phyloP scores from a whole-genome alignment of 371 early-diverging fungal species.

The Syncephalastrum monosporum region DNA sequence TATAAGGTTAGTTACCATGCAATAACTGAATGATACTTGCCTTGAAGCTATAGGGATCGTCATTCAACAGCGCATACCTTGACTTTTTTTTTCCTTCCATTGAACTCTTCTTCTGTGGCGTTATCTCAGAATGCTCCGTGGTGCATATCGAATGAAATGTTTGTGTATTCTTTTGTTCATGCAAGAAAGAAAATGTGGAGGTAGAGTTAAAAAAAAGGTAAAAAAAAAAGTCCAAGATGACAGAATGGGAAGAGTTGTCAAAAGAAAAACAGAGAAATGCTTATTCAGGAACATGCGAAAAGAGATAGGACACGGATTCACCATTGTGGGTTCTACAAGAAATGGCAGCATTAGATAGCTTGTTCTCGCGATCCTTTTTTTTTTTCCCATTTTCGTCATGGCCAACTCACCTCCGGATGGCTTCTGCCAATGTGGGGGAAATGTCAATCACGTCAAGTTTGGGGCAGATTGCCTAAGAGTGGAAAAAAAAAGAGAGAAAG shows the following conservation, averaged over 20 bases:
- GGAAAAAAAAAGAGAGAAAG: neutral
- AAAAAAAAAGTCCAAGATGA: neutral
- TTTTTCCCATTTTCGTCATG: neutral
- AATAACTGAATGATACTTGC: too few relatives aligned
- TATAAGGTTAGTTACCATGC: too few relatives aligned
- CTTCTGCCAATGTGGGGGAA: conserved; percentile 91
- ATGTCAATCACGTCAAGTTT: conserved; percentile 94
- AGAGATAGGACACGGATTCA: conserved; percentile 90
- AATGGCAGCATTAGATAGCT: neutral
- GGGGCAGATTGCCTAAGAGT: conserved; percentile 68
- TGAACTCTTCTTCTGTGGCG: too few relatives aligned
- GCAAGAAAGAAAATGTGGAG: conserved; percentile 2
- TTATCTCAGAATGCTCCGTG: too few relatives aligned
- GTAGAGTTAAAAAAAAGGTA: neutral
- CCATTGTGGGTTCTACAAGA: conserved; percentile 86
- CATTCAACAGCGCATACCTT: too few relatives aligned
- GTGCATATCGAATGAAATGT: too few relatives aligned
- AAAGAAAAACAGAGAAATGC: too few relatives aligned
- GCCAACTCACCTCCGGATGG: conserved; percentile 61
- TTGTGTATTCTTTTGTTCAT: too few relatives aligned
- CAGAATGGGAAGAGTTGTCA: neutral
- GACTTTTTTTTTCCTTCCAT: too few relatives aligned
- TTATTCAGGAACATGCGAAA: conserved; percentile 60
- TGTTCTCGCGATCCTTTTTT: too few relatives aligned
- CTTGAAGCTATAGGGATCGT: too few relatives aligned